Evolutionary conservation across 2,329 filamentous ascomycete genomes (phyloP).

Genomic region (Curvularia sp.): DNA sequence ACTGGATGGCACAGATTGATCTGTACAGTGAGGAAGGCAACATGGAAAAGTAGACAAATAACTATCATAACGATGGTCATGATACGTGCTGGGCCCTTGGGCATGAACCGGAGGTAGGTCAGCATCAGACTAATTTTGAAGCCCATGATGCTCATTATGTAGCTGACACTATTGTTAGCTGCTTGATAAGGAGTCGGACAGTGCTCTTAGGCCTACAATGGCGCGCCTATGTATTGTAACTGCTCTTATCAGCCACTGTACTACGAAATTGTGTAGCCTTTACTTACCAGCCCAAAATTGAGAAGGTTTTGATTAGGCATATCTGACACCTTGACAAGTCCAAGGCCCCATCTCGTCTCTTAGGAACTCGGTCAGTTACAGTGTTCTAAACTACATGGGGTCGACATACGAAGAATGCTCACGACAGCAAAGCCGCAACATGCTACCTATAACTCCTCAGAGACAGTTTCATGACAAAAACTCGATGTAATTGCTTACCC

Average conservation of each 20-base stretch:
- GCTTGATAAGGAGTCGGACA: not conserved
- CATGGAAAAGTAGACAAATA: constrained; percentile 20
- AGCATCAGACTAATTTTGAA: constrained; percentile 26
- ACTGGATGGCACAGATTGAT: constrained; percentile 26
- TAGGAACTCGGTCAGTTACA: not conserved
- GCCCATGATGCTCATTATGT: constrained; percentile 26
- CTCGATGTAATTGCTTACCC: constrained; percentile 10
- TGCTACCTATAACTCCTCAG: constrained; percentile 13
- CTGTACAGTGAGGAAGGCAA: constrained; percentile 22
- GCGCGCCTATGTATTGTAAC: constrained; percentile 29
- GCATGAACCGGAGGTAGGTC: constrained; percentile 27
- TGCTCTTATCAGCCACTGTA: constrained; percentile 7
- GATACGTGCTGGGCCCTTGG: constrained; percentile 20
- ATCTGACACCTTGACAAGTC: constrained; percentile 15
- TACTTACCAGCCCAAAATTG: constrained; percentile 24
- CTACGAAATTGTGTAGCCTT: not conserved
- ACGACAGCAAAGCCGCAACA: constrained; percentile 25
- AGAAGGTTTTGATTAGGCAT: constrained; percentile 24
- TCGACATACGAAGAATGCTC: constrained; percentile 19
- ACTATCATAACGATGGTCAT: constrained; percentile 20
- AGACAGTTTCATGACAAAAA: not conserved
- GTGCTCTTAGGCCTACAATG: constrained; percentile 17
- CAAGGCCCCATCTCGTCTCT: constrained; percentile 29
- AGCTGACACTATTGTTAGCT: constrained; percentile 11
- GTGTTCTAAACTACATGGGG: not conserved